Base-by-base conservation (phyloP, 2,329 filamentous ascomycete genomes). In the Phialophora tarda region DNA sequence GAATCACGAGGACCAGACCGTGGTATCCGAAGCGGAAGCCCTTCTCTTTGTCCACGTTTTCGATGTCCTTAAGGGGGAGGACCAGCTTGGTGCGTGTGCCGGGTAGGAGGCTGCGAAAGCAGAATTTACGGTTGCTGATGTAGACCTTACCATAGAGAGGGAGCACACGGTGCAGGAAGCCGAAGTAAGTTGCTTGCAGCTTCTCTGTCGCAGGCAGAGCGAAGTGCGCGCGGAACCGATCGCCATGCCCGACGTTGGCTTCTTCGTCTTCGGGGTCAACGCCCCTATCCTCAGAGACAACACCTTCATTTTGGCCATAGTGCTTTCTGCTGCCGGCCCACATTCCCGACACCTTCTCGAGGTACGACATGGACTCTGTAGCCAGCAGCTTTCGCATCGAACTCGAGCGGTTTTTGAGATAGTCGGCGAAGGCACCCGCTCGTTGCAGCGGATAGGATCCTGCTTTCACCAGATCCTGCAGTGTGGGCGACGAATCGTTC, bases 91-190 rank as follows among this genome's bases (percentile, higher is more conserved):
- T 97, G 63, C 92, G 88, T 2, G 92, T 96, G 0, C 93, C 93
- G 0, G 92, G 92, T 41, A 97, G 82, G 60, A 98, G 81, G 75
- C 93, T 97, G 64, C 95, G 90, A 79, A 97, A 99, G 80, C 95
- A 99, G 71, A 98, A 91, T 65, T 89, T 90, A 24, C 87, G 87
- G 71, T 93, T 88, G 75, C 95, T 93, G 71, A 98, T 89, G 78
- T 99, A 99, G 38, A 98, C 91, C 79, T 98, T 99, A 73, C 95
- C 95, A 74, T 97, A 98, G 1, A 98, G 84, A 2, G 95, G 95
- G 32, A 98, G 79, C 0, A 97, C 92, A 2, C 93, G 88, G 72
- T 96, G 88, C n/a, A 98, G 84, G 75, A 91, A 91, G n/a, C 91
- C 92, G 78, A 93, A 98, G 78, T 95, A 98, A 0, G 92, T 91